Base-by-base conservation (phyloP, 352 stramenopile species). In the Phytophthora sojae region DNA sequence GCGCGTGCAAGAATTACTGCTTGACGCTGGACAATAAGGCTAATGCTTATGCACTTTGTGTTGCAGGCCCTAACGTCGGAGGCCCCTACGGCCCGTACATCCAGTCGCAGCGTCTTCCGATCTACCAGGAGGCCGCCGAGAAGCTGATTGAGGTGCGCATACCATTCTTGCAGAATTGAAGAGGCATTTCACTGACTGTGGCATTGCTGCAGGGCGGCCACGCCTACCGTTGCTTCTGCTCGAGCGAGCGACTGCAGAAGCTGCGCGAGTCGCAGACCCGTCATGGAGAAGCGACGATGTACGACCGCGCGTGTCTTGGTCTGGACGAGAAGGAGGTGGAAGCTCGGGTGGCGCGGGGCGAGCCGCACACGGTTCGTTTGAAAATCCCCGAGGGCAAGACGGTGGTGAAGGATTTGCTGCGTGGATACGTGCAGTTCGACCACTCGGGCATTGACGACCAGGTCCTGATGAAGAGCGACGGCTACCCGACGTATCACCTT, bases 141-240 rank as follows among this genome's bases (percentile, higher is more conserved):
- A 86, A 87, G 47, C 80, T 99, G 15, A 71, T 99, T 23, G 72
- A 96, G 66, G 85, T 95, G 32, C 19, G 71, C 25, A 19, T 45
- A 12, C 5, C 30, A 37, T 37, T 19, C 37, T 19, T 45, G 37
- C 17, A 45, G 17, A 19, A 45, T 8, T 45, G 5, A 45, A 4
- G 30, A 9, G 30, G 30, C 8, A 19, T 19, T 6, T n/a, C 6
- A 6, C 37, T 45, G 17, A 45, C 37, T 45, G 14, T 29, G 59
- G 9, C 3, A 49, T 52, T 64, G 35, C 6, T 75, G 35, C 58
- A 97, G 85, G 82, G 78, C 64, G 92, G 94, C 3, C 94, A 98
- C 57, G 97, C 97, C 17, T 99, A 99, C 67, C 91, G 92, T 5
- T 99, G 98, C 79, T 99, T 99, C 75, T 99, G 96, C 77, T 93